Evolutionary conservation across 164 flowering plant species (phyloP), one percentile per base, ranked within the genome.

Genomic region (Kalanchoe fedtschenkoi): DNA sequence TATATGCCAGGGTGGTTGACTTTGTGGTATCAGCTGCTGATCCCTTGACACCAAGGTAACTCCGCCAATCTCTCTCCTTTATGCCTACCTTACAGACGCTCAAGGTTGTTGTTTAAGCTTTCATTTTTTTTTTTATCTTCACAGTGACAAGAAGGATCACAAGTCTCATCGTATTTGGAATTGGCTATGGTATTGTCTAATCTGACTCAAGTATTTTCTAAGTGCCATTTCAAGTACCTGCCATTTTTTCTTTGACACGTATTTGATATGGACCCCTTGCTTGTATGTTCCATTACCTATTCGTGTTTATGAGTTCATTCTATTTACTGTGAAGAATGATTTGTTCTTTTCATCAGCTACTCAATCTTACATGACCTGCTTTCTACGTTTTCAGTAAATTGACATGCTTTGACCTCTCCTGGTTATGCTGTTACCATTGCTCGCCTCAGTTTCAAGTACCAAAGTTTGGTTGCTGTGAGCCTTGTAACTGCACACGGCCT

Each of bases 31-130:
- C 58, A 26, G 37, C 28, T 30, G 34, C 58, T 6, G 65, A 63
- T 46, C 65, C 65, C 34, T 47, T 63, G 54, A 63, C 39, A 19
- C 65, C 58, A 29, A 63, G 29, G 65, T 63, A 47, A 63, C 39
- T 19, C 19, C 5, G 4, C 16, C 32, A 13, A 9, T 37, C 34
- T 34, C 1, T 33, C 28, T 9, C 24, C 16, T 34, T 15, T 32
- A 6, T 32, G 2, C 19, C 9, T 24, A n/a, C 13, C 41, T 34
- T 13, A 15, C 24, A 58, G 8, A 32, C 0, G 4, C 8, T 58
- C 28, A 4, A 5, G 34, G 3, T 19, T n/a, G n/a, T n/a, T n/a
- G n/a, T n/a, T n/a, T n/a, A n/a, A n/a, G n/a, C n/a, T n/a, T n/a
- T 37, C 7, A 8, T 14, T 16, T 46, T 2, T 24, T n/a, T 30